Percentiles rank a stretch among this genome's conserved stretches.
Evolutionary conservation across 257 asterid genomes (phyloP).

Genomic region (Mitragyna speciosa): DNA sequence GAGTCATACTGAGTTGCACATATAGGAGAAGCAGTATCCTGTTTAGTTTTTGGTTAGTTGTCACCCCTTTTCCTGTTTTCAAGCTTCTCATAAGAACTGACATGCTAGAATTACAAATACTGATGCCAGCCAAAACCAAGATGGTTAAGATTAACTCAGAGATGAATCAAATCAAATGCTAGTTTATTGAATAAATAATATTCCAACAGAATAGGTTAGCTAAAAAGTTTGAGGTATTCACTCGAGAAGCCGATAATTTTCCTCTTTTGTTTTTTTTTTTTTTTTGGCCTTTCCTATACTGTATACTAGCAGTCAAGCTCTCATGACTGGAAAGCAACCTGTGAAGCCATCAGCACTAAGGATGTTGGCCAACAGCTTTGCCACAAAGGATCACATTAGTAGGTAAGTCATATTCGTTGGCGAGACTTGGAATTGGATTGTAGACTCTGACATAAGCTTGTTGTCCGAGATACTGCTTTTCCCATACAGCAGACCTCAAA

Average conservation of each 20-base stretch:
- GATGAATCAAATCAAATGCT: neutral
- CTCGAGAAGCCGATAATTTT: slow-evolving; percentile 6
- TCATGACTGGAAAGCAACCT: slow-evolving; percentile 43
- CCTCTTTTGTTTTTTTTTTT: too few relatives aligned
- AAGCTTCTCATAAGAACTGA: neutral
- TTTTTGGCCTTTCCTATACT: slow-evolving; percentile 10
- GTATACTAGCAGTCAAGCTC: slow-evolving; percentile 53
- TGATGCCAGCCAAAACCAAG: too few relatives aligned
- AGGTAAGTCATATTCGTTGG: slow-evolving; percentile 76
- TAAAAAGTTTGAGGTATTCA: neutral
- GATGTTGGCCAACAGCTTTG: slow-evolving; percentile 63
- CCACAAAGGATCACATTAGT: slow-evolving; percentile 80
- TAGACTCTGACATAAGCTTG: slow-evolving; percentile 82
- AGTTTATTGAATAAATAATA: neutral
- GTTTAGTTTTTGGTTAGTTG: too few relatives aligned
- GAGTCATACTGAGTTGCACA: too few relatives aligned
- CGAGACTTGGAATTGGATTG: slow-evolving; percentile 45
- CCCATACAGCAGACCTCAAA: slow-evolving; percentile 92
- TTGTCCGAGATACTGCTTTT: slow-evolving; percentile 85
- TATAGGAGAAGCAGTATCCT: too few relatives aligned
- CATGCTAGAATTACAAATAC: neutral
- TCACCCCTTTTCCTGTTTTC: too few relatives aligned
- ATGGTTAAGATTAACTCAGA: neutral
- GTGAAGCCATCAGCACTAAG: slow-evolving; percentile 18
- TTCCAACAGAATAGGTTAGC: neutral